Conservation (phyloP, 768 basidiomycete genomes). For the Psilocybe subaeruginosa region DNA sequence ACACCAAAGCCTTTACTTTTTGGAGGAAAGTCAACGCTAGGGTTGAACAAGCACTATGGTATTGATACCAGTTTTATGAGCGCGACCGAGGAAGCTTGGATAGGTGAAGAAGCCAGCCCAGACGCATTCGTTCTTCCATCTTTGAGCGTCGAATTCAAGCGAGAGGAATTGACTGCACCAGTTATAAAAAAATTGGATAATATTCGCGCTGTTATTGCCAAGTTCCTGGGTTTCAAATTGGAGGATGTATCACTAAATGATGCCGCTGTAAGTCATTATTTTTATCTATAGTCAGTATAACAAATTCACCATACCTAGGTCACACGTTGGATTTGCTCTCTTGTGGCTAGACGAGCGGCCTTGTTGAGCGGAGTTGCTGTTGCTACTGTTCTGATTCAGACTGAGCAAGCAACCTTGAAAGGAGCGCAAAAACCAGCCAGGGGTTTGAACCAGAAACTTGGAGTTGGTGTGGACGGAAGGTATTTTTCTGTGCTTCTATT, state of each 20-base stretch:
- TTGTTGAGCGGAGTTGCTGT: slow-evolving; percentile 85
- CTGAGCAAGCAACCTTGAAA: slow-evolving; percentile 61
- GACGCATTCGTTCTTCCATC: slow-evolving; percentile 37
- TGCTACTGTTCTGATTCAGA: slow-evolving; percentile 85
- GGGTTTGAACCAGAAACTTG: slow-evolving; percentile 52
- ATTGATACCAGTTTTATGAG: slow-evolving; percentile 94
- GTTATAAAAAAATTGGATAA: slow-evolving; percentile 46
- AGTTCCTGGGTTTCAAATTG: slow-evolving; percentile 60
- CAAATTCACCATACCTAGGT: slow-evolving; percentile 44
- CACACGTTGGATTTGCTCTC: slow-evolving; percentile 76
- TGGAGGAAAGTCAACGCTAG: slow-evolving; percentile 69
- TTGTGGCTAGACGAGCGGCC: slow-evolving; percentile 85
- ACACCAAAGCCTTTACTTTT: slow-evolving; percentile 76
- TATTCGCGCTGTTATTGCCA: slow-evolving; percentile 63
- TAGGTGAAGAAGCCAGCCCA: slow-evolving; percentile 36
- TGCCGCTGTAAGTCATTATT: slow-evolving; percentile 46
- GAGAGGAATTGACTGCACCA: slow-evolving; percentile 30
- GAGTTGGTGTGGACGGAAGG: slow-evolving; percentile 95
- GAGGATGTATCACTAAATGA: slow-evolving; percentile 60
- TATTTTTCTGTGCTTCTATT: slow-evolving; percentile 31
- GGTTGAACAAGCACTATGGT: slow-evolving; percentile 90
- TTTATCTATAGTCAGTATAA: background rate
- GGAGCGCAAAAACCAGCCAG: slow-evolving; percentile 34
- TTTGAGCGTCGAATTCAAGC: slow-evolving; percentile 36
- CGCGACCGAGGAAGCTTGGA: slow-evolving; percentile 79